Conservation (phyloP, 805 yeast species). For the Starmera amethionina region DNA sequence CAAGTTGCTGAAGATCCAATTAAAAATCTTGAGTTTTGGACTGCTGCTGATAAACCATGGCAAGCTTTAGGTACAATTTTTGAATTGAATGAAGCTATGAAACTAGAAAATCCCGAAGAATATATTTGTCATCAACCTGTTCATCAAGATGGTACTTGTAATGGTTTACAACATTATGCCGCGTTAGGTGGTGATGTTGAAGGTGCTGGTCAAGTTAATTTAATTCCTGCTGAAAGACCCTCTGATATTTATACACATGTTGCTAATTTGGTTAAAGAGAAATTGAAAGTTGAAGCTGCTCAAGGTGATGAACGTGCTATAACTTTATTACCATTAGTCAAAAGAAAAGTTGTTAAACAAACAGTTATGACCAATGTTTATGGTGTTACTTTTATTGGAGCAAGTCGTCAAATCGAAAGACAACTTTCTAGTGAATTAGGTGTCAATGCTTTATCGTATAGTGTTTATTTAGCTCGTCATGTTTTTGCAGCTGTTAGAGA, state of each 20-base stretch:
- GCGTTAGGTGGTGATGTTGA: slow-evolving; percentile 79
- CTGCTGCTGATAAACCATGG: slow-evolving; percentile 73
- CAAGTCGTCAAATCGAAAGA: slow-evolving; percentile 76
- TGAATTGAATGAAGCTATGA: slow-evolving; percentile 53
- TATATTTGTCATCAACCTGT: slow-evolving; percentile 66
- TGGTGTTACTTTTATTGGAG: slow-evolving; percentile 94
- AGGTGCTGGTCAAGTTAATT: slow-evolving; percentile 74
- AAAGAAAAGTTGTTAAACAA: slow-evolving; percentile 88
- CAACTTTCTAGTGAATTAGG: slow-evolving; percentile 54
- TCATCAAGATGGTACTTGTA: slow-evolving; percentile 84
- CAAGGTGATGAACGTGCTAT: slow-evolving; percentile 44
- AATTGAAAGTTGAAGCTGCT: slow-evolving; percentile 44
- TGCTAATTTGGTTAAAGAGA: slow-evolving; percentile 48
- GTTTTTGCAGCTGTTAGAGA: slow-evolving; percentile 81
- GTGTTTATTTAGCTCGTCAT: slow-evolving; percentile 62
- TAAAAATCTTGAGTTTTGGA: slow-evolving; percentile 55
- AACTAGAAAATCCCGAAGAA: slow-evolving; percentile 53
- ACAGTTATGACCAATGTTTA: slow-evolving; percentile 98
- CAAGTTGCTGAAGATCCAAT: slow-evolving; percentile 59
- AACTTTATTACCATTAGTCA: slow-evolving; percentile 31
- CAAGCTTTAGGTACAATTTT: slow-evolving; percentile 64
- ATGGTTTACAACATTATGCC: slow-evolving; percentile 80
- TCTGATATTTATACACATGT: slow-evolving; percentile 71
- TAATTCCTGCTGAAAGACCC: slow-evolving; percentile 62
- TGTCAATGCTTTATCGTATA: slow-evolving; percentile 27